Evolutionary conservation across 495 filamentous ascomycete species (phyloP), one percentile per base, ranked within the genome.

Genomic region (Geoglossum glabrum): DNA sequence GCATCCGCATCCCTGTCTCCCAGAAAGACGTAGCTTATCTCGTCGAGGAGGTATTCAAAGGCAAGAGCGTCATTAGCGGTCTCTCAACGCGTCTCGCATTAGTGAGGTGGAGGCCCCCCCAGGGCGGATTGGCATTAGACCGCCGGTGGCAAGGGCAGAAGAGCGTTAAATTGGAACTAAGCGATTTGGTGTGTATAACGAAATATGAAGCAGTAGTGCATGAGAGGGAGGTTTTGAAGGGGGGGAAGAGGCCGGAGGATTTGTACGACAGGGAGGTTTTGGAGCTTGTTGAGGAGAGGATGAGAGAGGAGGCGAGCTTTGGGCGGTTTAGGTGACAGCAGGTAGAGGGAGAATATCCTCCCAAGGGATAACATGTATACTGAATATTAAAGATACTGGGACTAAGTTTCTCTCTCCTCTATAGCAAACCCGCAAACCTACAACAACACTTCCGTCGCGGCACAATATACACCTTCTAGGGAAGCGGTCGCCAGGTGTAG

Each of bases 101-200:
- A 47, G 75, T 83, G 43, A 72, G 88, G 38, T 99, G 93, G 93
- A 70, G 79, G 54, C 76, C 74, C 64, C 80, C 82, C 36, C 70
- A 77, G 0, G 69, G 73, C 51, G 78, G 77, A n/a, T 75, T 71
- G 52, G 62, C 57, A 3, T 59, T 72, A 8, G 68, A 76, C 56
- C 56, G 67, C 34, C 64, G 64, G 31, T 70, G 67, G 64, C 65
- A 69, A 36, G 81, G 85, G 30, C 89, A 96, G 66, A 86, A 83
- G 60, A 77, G 76, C 27, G 74, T 81, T 6, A 76, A 74, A 21
- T 59, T 94, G 9, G 66, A 73, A 49, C 65, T 89, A 57, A 75
- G 74, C 26, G 82, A 95, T 30, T 67, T 99, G 34, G 92, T 97
- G 4, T 86, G 86, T 63, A 88, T 99, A 88, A 97, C 93, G 8